These are phyloP conservation scores for Pestalotiopsis sp. DNA, from an alignment of 2,329 filamentous ascomycete species.

Conservation along the genomic window DNA sequence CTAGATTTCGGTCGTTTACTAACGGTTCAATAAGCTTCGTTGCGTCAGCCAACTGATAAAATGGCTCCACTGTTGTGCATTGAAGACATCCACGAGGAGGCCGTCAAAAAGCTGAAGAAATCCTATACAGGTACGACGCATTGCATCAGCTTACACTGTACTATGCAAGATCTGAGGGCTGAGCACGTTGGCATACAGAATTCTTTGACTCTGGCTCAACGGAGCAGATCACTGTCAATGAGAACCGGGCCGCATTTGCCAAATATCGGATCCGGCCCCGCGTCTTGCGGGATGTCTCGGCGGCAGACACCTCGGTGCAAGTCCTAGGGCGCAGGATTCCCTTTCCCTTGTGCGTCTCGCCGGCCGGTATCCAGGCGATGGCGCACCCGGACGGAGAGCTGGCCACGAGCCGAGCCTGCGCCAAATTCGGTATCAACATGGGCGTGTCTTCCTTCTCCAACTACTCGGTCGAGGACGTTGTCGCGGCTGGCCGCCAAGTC, in stretches of 20 bases:
- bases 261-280: conserved; percentile 8
- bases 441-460: conserved; percentile 50
- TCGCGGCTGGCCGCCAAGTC: conserved; percentile 37
- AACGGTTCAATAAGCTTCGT: not conserved
- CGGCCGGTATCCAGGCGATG: conserved; percentile 56
- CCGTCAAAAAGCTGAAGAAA: not conserved
- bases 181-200: not conserved
- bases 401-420: conserved; percentile 49
- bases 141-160: not conserved
- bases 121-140: not conserved
- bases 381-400: conserved; percentile 56
- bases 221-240: conserved; percentile 1
- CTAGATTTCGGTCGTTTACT: not conserved
- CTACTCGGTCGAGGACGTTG: conserved; percentile 23
- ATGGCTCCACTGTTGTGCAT: not conserved
- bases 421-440: conserved; percentile 42
- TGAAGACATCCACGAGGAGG: not conserved
- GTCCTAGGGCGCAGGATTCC: conserved; percentile 33
- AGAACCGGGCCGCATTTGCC: conserved; percentile 4
- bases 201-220: conserved; percentile 9
- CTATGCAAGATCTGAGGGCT: not conserved
- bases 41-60: not conserved
- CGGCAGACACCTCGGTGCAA: not conserved
- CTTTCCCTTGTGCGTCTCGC: conserved; percentile 56
- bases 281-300: not conserved